Evolutionary conservation across 768 basidiomycete species (phyloP), one percentile per base, ranked within the genome.

Genomic region (Phanerodontia chrysosporium): DNA sequence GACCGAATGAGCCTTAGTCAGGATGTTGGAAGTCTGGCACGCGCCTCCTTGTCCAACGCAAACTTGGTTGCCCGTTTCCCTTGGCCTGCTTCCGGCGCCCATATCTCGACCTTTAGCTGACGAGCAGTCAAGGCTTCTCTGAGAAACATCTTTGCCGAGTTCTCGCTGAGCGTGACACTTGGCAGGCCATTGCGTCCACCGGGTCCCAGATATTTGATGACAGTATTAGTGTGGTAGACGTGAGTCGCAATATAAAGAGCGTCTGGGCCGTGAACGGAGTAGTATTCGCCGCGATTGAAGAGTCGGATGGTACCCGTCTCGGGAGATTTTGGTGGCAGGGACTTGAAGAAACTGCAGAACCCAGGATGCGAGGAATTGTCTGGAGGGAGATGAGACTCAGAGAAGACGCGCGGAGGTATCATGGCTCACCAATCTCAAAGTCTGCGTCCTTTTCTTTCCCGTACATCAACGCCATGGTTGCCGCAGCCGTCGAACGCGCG

Each of bases 31-130:
- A 58, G 35, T 24, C 32, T 22, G 55, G 35, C 2, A 44, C 80
- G 46, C 69, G 84, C 92, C 85, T 88, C 86, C 73, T 94, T 95
- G 68, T 86, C 85, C 45, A 98, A 67, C 28, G 77, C 79, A 73
- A 95, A 98, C 67, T 86, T 89, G 2, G 79, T 69, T 7, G 82
- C 80, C 59, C 89, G 91, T 72, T 92, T 94, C 2, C 85, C 85
- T 58, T 86, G 83, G 0, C 85, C 86, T 6, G 81, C 75, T 64
- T 90, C 88, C 1, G 89, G 83, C 12, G 73, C 77, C 87, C 92
- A 96, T 49, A 99, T 96, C 71, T 99, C 95, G 4, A 98, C 83
- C 48, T 90, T 82, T 60, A 99, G 82, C 73, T 98, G 96, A 71
- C 86, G 91, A 29, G 82, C 77, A 3, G 97, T 98, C 58, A 99